Percentiles rank a stretch among this genome's conserved stretches.
Evolutionary conservation across 106 monocot species (phyloP).

Genomic region (Ottelia alismoides): DNA sequence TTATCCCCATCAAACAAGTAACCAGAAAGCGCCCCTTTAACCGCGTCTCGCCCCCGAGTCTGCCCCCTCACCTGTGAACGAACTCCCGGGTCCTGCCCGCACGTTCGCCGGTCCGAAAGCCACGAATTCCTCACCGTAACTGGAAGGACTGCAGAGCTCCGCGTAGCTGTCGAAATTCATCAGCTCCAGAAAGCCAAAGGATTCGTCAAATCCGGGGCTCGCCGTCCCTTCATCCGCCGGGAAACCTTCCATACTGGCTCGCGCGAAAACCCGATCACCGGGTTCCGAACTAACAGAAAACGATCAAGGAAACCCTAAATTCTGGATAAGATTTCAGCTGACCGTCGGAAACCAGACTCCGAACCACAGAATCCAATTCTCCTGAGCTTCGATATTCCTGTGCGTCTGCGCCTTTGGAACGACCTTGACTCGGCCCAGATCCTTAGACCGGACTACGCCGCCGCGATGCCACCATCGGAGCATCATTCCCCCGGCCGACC

Average conservation of each 20-base stretch:
- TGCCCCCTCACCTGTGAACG: neutral
- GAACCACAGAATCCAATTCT: too few relatives aligned
- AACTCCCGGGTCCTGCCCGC: slow-evolving; percentile 10
- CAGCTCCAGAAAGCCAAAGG: slow-evolving; percentile 37
- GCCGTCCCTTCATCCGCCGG: slow-evolving; percentile 20
- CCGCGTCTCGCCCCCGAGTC: neutral
- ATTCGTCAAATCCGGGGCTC: slow-evolving; percentile 35
- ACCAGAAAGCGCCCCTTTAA: neutral
- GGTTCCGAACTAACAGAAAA: too few relatives aligned
- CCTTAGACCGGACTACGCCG: too few relatives aligned
- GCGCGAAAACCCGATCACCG: too few relatives aligned
- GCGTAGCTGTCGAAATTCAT: slow-evolving; percentile 39
- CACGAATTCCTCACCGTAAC: slow-evolving; percentile 21
- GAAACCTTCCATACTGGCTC: slow-evolving; percentile 34
- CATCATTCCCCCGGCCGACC: too few relatives aligned
- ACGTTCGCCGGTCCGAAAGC: slow-evolving; percentile 9
- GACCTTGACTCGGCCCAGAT: too few relatives aligned
- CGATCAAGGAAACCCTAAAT: too few relatives aligned
- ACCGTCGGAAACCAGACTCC: too few relatives aligned
- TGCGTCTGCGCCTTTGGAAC: too few relatives aligned
- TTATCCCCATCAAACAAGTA: neutral
- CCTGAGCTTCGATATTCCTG: too few relatives aligned
- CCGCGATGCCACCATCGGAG: too few relatives aligned
- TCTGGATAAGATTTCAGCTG: too few relatives aligned
- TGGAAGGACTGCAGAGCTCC: slow-evolving; percentile 31